These are phyloP conservation scores for Tuber brumale DNA, from an alignment of 495 filamentous ascomycete species.

Conservation along the genomic window DNA sequence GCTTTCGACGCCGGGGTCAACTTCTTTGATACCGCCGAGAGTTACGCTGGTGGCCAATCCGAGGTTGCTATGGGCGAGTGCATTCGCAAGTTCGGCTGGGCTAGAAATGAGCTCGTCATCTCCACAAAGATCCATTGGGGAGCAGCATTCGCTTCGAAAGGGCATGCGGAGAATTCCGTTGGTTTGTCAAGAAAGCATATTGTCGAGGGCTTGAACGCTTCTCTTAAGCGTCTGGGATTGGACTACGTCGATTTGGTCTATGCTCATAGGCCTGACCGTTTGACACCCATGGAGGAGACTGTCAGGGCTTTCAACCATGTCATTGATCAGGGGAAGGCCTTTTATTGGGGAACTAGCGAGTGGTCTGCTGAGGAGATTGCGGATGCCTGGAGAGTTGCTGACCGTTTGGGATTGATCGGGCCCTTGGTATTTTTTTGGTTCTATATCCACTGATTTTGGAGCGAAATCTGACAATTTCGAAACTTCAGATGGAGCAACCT, in stretches of 20 bases:
- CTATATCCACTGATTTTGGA: background rate
- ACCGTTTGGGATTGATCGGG: slow-evolving; percentile 67
- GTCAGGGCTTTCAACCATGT: slow-evolving; percentile 79
- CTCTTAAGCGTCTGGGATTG: slow-evolving; percentile 62
- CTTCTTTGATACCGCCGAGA: slow-evolving; percentile 54
- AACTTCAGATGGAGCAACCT: slow-evolving; percentile 66
- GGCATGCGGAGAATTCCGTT: slow-evolving; percentile 39
- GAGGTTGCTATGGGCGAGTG: slow-evolving; percentile 56
- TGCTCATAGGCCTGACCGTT: slow-evolving; percentile 74
- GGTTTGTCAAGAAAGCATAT: slow-evolving; percentile 81
- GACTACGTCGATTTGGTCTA: slow-evolving; percentile 76
- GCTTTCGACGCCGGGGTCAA: slow-evolving; percentile 72
- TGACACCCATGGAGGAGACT: slow-evolving; percentile 80
- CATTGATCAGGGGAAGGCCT: slow-evolving; percentile 68
- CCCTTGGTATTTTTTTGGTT: slow-evolving; percentile 47
- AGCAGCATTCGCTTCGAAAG: slow-evolving; percentile 56
- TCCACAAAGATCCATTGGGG: slow-evolving; percentile 83
- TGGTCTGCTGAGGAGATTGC: slow-evolving; percentile 78
- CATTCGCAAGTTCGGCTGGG: slow-evolving; percentile 61
- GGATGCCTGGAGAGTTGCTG: slow-evolving; percentile 66
- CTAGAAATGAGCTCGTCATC: slow-evolving; percentile 73
- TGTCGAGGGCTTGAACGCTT: slow-evolving; percentile 61
- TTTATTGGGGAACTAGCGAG: slow-evolving; percentile 90
- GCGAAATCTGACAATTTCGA: slow-evolving; percentile 8
- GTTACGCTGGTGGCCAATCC: slow-evolving; percentile 51